Evolutionary conservation across 129 eudicot species (phyloP).

Genomic region (Artemisia annua): DNA sequence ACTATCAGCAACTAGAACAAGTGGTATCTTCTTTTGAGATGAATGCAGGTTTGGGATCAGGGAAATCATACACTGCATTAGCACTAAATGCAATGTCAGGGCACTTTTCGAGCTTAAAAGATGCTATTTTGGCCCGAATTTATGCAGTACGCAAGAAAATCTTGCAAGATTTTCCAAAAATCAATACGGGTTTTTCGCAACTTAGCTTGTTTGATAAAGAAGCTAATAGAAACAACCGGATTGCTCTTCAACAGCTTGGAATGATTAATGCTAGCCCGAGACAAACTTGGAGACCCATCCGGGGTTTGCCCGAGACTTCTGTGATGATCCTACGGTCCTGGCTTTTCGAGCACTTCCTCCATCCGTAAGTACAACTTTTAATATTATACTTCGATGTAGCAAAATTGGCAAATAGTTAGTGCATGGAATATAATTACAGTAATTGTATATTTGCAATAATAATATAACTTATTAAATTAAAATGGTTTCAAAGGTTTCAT

Average conservation of each 20-base stretch:
- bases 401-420: too few species aligned
- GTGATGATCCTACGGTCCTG: slow-evolving; percentile 85
- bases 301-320: slow-evolving; percentile 92
- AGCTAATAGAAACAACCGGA: slow-evolving; percentile 40
- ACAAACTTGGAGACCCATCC: slow-evolving; percentile 87
- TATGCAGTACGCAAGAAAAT: slow-evolving; percentile 45
- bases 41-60: slow-evolving; percentile 82
- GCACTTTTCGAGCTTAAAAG: slow-evolving; percentile 78
- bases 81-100: slow-evolving; percentile 89
- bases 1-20: slow-evolving; percentile 65
- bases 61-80: slow-evolving; percentile 80
- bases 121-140: slow-evolving; percentile 69
- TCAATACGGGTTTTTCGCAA: slow-evolving; percentile 59
- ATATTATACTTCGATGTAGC: not conserved
- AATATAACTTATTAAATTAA: too few species aligned
- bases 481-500: too few species aligned
- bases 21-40: slow-evolving; percentile 72
- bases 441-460: too few species aligned
- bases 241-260: slow-evolving; percentile 79
- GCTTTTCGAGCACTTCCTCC: slow-evolving; percentile 95
- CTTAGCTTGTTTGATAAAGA: slow-evolving; percentile 70
- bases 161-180: slow-evolving; percentile 54
- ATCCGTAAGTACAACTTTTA: slow-evolving; percentile 64
- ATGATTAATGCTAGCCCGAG: slow-evolving; percentile 54
- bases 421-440: too few species aligned